Conservation (phyloP, 257 asterid species). For the Penstemon newberryi region DNA sequence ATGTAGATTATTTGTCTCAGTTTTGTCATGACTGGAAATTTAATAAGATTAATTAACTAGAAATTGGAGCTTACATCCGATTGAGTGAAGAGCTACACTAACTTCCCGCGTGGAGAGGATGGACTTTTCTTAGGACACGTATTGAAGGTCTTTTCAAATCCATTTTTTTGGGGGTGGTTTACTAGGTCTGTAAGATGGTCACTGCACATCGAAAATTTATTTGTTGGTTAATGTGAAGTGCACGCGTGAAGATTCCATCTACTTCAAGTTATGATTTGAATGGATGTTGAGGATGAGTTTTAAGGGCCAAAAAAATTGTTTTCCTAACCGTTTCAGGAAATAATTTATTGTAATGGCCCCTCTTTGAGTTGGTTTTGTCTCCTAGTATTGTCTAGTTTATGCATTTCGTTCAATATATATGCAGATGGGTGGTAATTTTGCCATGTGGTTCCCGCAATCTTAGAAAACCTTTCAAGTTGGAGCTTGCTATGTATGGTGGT, state of each 20-base stretch:
- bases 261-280: neutral
- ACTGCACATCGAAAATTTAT: neutral
- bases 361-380: neutral
- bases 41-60: no score
- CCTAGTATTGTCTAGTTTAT: neutral
- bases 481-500: conserved; percentile 75
- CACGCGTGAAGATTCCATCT: neutral
- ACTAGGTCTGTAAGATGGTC: neutral
- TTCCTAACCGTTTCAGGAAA: conserved; percentile 1
- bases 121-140: neutral
- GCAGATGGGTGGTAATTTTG: conserved; percentile 85
- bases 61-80: neutral
- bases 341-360: neutral
- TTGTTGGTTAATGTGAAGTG: neutral
- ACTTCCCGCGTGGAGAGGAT: neutral
- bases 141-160: neutral
- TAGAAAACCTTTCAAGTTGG: conserved; percentile 79
- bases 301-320: neutral
- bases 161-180: neutral
- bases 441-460: conserved; percentile 82
- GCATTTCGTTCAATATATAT: conserved; percentile 18
- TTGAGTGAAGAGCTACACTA: neutral
- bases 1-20: neutral
- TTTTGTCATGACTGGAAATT: no score
- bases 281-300: neutral